Conservation (phyloP, 148 eudicot genomes). For the Vaccinium darrowii region DNA sequence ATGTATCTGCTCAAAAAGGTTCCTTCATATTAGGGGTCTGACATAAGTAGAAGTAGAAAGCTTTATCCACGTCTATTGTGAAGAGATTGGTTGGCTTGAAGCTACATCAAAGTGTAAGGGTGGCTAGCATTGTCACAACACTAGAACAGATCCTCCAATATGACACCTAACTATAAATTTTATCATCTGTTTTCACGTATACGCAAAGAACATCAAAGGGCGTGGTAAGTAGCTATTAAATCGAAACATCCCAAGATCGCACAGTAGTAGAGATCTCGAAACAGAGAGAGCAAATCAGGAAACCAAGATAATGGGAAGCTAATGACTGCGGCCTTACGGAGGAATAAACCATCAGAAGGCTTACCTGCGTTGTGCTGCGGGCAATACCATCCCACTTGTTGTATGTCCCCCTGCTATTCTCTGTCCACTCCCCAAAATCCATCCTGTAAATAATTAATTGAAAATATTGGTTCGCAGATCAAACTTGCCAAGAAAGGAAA, state of each 20-base stretch:
- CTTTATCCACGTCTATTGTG: neutral
- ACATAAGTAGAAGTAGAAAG: neutral
- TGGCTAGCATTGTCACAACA: neutral
- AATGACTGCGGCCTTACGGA: neutral
- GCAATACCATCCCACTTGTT: conserved; percentile 99
- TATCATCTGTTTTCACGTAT: neutral
- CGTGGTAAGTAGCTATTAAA: conserved; percentile 1
- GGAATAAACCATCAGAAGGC: conserved; percentile 1
- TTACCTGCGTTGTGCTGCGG: conserved; percentile 85
- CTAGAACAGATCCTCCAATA: neutral
- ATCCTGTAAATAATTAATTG: conserved; percentile 42
- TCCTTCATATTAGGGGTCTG: neutral
- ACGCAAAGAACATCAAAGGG: neutral
- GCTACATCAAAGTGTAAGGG: neutral
- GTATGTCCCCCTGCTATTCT: conserved; percentile 86
- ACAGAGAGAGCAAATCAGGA: neutral
- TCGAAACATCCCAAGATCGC: neutral
- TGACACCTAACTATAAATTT: neutral
- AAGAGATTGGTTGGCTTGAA: neutral
- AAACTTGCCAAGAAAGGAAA: neutral
- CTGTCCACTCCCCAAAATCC: conserved; percentile 96
- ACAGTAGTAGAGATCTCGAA: neutral
- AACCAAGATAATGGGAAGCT: neutral
- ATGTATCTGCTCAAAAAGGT: neutral
- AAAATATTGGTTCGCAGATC: neutral